A percentile compares a stretch with the other conserved stretches of the same genome.
Conservation (phyloP, 257 asterid genomes). For the Datura wrightii region DNA sequence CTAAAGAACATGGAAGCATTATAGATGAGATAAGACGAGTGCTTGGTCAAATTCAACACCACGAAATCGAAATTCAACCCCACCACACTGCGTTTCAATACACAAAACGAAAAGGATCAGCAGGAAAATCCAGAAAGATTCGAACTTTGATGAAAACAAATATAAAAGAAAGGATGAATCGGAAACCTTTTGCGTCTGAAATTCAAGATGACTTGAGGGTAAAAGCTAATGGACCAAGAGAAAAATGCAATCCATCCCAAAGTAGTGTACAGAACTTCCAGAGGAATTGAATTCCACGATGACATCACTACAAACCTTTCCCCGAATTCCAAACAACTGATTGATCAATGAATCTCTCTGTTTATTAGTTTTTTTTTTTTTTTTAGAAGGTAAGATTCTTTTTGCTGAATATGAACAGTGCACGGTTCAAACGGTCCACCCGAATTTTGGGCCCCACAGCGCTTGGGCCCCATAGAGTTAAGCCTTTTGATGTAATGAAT, state of each 20-base stretch:
- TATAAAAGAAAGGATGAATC: not conserved
- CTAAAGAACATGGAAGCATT: slow-evolving; percentile 90
- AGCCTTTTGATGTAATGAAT: not conserved
- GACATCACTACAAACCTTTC: slow-evolving; percentile 47
- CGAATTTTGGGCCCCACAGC: not conserved
- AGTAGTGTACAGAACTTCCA: slow-evolving; percentile 67
- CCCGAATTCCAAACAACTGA: not conserved
- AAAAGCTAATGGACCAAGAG: slow-evolving; percentile 94
- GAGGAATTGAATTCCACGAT: slow-evolving; percentile 73
- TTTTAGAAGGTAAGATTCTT: not conserved
- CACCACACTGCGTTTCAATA: slow-evolving; percentile 65
- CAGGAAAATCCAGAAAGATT: not conserved
- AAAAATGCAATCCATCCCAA: slow-evolving; percentile 86
- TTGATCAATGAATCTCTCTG: not conserved
- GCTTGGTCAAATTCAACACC: slow-evolving; percentile 83
- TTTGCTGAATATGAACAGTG: not conserved
- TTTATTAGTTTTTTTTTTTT: too few relatives aligned
- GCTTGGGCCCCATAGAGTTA: not conserved
- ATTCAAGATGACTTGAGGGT: slow-evolving; percentile 84
- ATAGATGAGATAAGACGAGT: slow-evolving; percentile 88
- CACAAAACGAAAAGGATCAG: not conserved
- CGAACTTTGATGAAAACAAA: not conserved
- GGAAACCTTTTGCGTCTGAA: slow-evolving; percentile 78
- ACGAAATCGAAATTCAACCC: slow-evolving; percentile 93
- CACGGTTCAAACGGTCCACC: too few relatives aligned